Base-by-base conservation (phyloP, 2,329 filamentous ascomycete species). In the Ophioceras dolichostomum region DNA sequence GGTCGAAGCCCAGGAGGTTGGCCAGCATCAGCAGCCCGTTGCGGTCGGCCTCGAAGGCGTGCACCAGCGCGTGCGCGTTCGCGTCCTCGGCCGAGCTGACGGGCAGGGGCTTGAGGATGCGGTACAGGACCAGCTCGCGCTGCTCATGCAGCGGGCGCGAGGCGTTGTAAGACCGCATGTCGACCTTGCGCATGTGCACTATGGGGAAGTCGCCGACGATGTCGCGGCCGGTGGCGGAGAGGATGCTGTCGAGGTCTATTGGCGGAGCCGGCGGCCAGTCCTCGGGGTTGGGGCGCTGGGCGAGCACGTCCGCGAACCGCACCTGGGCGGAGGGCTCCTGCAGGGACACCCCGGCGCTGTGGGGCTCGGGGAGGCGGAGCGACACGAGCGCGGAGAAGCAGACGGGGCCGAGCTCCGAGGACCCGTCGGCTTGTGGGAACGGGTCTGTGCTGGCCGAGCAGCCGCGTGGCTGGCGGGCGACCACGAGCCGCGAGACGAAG, bases 141-240 rank as follows among this genome's bases (percentile, higher is more conserved):
- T 62, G 55, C 26, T 70, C 67, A 4, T 63, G 51, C 7, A 68
- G 40, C 0, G 60, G 51, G 33, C 56, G 60, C 1, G 43, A 56
- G 8, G 50, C 47, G 45, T 73, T 74, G 42, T 57, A 68, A 0
- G 39, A 51, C 0, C 42, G 43, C 61, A 74, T 65, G 46, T 73
- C 68, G 7, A 73, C 69, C 51, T 72, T 72, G 47, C 61, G 61
- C 64, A 73, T 70, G 34, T 70, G 62, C 3, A 72, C 54, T 1
- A 61, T 54, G 7, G 70, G 70, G 39, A 73, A 73, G 0, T 49
- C 51, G 3, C 66, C 67, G 2, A 58, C 51, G 1, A 26, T 19
- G 12, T 55, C 46, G 30, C 54, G 47, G 3, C 59, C 61, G 12
- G 64, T 57, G 5, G 52, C 36, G 1, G 50, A 47, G 3, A 60